Evolutionary conservation across 2,329 filamentous ascomycete species (phyloP), one percentile per base, ranked within the genome.

Genomic region (Sporothrix mexicana): DNA sequence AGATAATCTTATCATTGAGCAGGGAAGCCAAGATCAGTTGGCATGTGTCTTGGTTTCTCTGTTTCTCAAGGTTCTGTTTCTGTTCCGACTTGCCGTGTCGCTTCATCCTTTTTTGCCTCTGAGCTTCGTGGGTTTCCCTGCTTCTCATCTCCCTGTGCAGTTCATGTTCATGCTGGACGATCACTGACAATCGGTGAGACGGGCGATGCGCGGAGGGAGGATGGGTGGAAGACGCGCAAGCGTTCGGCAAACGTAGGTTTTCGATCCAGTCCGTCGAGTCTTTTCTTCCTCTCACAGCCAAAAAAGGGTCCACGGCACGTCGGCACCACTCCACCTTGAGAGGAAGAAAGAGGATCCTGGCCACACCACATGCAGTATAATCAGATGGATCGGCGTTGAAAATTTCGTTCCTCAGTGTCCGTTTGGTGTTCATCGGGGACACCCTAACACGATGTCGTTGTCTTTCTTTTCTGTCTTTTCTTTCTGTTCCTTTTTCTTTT

Each of bases 351-450:
- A 17, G 57, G 17, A 43, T 36, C 57, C 17, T 8, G 57, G 57
- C 61, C 41, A 66, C 41, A 47, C 43, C 55, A 67, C 66, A 36
- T 5, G 66, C 49, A 41, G 49, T 5, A 36, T 69, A 55, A 69
- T 69, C 66, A 69, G 66, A 69, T 69, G 66, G 66, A 43, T 43
- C 66, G 66, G 66, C 66, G 61, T 12, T 66, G 61, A 66, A 45
- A 66, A 66, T 66, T 67, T 49, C 45, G 15, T 61, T 36, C 30
- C 30, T 36, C 5, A 36, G 30, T 36, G 5, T 36, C 30, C 30
- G 30, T 36, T 36, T 36, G 5, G 30, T 36, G 30, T 36, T 7
- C 30, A 36, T 7, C 30, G 30, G 30, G 30, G 30, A 36, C 30
- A n/a, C 30, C 30, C 30, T 36, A 6, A 4, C 30, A 36, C 30